Evolutionary conservation across 1,139 yeast species (phyloP), one percentile per base, ranked within the genome.

Genomic region (Kurtzmaniella quercitrusa): DNA sequence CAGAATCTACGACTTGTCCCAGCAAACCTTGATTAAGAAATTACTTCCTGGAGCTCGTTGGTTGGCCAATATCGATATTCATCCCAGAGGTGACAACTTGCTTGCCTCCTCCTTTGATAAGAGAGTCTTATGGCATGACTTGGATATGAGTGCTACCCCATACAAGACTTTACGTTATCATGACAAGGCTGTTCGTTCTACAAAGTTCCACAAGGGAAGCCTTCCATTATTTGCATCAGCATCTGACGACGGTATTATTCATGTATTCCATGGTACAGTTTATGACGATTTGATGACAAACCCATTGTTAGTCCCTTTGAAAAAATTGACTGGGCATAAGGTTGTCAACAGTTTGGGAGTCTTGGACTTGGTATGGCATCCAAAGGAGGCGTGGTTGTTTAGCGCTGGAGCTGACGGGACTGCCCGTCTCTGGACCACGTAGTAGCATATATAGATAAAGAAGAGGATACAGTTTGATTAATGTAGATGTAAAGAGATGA

Each of bases 381-480:
- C 98, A 51, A 83, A 85, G 59, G 98, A 94, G 66, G 97, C 98
- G 1, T 93, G 99, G 99, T 73, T 93, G 57, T 90, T 93, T 64
- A 85, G 95, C 62, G 90, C 96, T n/a, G 98, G 98, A 55, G 98
- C 98, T 18, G 98, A 94, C 65, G 91, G 95, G 48, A 84, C 93
- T 43, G 98, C 97, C 16, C 82, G 96, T 60, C 73, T 93, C 59
- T 93, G 98, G 98, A 93, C 98, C 36, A 87, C 96, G 16, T 73
- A 65, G 52, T 27, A 27, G 31, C 31, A 27, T 27, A 27, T 27
- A 27, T 27, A 27, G 31, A 27, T 12, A 27, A 27, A 27, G n/a
- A 10, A 27, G 25, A 23, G 10, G 25, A 23, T 23, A n/a, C n/a
- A n/a, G n/a, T n/a, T n/a, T n/a, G n/a, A n/a, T n/a, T n/a, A n/a